Evolutionary conservation across 176 grass and related monocot species (phyloP).

Genomic region (Luzula sylvatica): DNA sequence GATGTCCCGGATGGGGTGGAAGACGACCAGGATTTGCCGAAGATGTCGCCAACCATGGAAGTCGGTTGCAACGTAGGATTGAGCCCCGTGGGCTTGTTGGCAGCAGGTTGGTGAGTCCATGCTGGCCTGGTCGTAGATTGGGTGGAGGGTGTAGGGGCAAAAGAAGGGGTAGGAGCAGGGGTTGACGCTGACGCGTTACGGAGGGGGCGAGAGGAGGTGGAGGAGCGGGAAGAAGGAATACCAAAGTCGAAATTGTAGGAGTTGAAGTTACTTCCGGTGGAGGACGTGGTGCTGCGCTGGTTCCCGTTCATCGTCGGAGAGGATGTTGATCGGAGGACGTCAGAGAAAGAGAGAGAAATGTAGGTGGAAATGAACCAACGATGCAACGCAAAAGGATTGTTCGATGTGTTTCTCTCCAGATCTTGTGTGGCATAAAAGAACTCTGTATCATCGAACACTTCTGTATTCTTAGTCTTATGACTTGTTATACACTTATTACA

Average conservation of each 20-base stretch:
- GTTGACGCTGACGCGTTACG: slow-evolving; percentile 31
- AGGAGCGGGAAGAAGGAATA: slow-evolving; percentile 32
- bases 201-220: slow-evolving; percentile 49
- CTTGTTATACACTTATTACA: too few relatives aligned
- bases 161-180: slow-evolving; percentile 22
- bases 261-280: slow-evolving; percentile 47
- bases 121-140: slow-evolving; percentile 25
- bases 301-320: slow-evolving; percentile 19
- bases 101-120: slow-evolving; percentile 68
- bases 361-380: slow-evolving; percentile 16
- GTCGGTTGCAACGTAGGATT: slow-evolving; percentile 22
- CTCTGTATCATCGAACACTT: too few relatives aligned
- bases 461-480: too few relatives aligned
- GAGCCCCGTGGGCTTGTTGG: slow-evolving; percentile 11
- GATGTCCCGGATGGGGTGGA: slow-evolving; percentile 25
- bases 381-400: background rate
- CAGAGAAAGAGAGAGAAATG: slow-evolving; percentile 15
- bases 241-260: slow-evolving; percentile 98
- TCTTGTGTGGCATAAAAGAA: too few relatives aligned
- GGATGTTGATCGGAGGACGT: slow-evolving; percentile 43
- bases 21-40: slow-evolving; percentile 74
- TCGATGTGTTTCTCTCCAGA: background rate
- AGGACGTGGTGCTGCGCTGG: slow-evolving; percentile 18
- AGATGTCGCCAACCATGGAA: slow-evolving; percentile 96
- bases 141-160: slow-evolving; percentile 33